Evolutionary conservation across 495 filamentous ascomycete species (phyloP).

Genomic region (Aspergillus nanangensis): DNA sequence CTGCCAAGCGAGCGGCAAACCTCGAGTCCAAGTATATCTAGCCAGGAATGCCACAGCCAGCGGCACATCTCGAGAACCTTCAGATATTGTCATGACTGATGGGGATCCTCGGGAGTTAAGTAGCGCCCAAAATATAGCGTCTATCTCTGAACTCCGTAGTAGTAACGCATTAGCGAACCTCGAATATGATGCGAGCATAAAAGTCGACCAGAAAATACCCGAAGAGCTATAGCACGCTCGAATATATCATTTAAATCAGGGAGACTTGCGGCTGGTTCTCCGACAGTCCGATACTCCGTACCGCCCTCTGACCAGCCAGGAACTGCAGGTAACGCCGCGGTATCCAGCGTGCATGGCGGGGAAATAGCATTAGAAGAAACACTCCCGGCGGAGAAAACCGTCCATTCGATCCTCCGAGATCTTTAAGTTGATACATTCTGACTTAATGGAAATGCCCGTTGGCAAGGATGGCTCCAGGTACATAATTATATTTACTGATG

Average conservation of each 20-base stretch:
- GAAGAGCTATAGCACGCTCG: slow-evolving; percentile 1
- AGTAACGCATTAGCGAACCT: slow-evolving; percentile 1
- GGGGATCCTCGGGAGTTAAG: slow-evolving; percentile 2
- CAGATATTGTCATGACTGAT: background rate
- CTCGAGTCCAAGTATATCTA: slow-evolving; percentile 1
- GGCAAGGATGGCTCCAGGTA: slow-evolving; percentile 2
- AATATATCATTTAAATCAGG: slow-evolving; percentile 1
- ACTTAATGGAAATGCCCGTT: background rate
- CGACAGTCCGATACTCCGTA: background rate
- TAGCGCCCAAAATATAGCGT: background rate
- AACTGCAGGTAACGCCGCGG: slow-evolving; percentile 1
- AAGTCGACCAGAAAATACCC: background rate
- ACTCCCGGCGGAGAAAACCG: background rate
- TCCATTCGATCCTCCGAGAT: background rate
- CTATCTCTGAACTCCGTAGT: slow-evolving; percentile 1
- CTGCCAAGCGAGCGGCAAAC: slow-evolving; percentile 4
- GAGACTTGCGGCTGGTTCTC: slow-evolving; percentile 1
- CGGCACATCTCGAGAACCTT: slow-evolving; percentile 1
- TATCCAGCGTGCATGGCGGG: background rate
- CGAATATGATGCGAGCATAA: background rate
- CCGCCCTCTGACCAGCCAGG: background rate
- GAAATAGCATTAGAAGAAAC: background rate
- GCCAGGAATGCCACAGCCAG: slow-evolving; percentile 1
- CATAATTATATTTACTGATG: slow-evolving; percentile 1
- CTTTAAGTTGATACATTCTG: background rate